Evolutionary conservation across 257 asterid genomes (phyloP).

Genomic region (Capsicum chinense): DNA sequence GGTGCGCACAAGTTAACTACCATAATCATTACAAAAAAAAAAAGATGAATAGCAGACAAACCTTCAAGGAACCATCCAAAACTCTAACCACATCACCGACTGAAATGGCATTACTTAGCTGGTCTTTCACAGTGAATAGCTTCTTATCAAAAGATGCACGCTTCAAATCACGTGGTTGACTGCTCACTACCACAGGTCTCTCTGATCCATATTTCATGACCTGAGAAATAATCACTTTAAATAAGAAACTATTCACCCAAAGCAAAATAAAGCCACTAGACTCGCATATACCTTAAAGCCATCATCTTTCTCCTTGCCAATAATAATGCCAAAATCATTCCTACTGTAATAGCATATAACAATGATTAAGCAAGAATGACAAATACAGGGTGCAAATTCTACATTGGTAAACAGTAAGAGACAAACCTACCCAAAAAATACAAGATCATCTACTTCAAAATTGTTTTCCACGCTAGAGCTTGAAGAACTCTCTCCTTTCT

Average conservation of each 20-base stretch:
- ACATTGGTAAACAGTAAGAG: slow-evolving; percentile 26
- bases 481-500: slow-evolving; percentile 72
- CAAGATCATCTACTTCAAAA: slow-evolving; percentile 86
- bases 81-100: slow-evolving; percentile 70
- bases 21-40: not conserved
- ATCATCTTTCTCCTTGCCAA: slow-evolving; percentile 81
- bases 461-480: slow-evolving; percentile 48
- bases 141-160: slow-evolving; percentile 86
- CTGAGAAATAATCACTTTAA: slow-evolving; percentile 47
- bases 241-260: slow-evolving; percentile 33
- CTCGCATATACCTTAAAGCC: slow-evolving; percentile 63
- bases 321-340: slow-evolving; percentile 88
- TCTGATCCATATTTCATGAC: slow-evolving; percentile 76
- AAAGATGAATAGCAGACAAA: slow-evolving; percentile 35
- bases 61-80: slow-evolving; percentile 89
- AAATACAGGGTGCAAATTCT: slow-evolving; percentile 11
- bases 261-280: slow-evolving; percentile 24
- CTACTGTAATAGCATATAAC: slow-evolving; percentile 56
- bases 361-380: slow-evolving; percentile 32
- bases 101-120: slow-evolving; percentile 62
- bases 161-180: slow-evolving; percentile 66
- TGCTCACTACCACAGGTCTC: slow-evolving; percentile 62
- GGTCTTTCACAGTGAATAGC: slow-evolving; percentile 76
- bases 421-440: slow-evolving; percentile 77
- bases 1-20: not conserved